phyloP scores from a whole-genome alignment of 2,329 filamentous ascomycete genomes.

The Cucurbitaria berberidis region DNA sequence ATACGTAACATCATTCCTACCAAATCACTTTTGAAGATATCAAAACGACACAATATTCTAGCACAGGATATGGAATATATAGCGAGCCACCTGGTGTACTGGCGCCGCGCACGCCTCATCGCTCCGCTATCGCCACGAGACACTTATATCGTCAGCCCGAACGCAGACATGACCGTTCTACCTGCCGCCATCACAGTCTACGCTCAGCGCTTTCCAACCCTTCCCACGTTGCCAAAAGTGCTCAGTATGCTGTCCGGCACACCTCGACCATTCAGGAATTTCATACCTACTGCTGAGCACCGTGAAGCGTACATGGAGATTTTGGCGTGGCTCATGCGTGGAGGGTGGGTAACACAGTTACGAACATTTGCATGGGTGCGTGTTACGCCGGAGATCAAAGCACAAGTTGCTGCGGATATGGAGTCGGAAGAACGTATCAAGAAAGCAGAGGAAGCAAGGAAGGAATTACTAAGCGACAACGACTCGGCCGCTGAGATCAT shows the following conservation, averaged over 20 bases:
- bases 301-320: slow-evolving; percentile 88
- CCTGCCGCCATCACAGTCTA: slow-evolving; percentile 73
- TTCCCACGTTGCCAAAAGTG: slow-evolving; percentile 84
- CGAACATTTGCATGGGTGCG: slow-evolving; percentile 90
- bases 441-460: slow-evolving; percentile 36
- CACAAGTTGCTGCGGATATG: slow-evolving; percentile 77
- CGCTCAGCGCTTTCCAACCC: slow-evolving; percentile 78
- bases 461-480: slow-evolving; percentile 40
- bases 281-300: slow-evolving; percentile 87
- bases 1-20: slow-evolving; percentile 65
- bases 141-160: slow-evolving; percentile 89
- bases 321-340: slow-evolving; percentile 89
- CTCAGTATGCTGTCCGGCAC: slow-evolving; percentile 80
- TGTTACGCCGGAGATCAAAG: slow-evolving; percentile 80
- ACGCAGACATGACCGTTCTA: slow-evolving; percentile 78
- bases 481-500: slow-evolving; percentile 37
- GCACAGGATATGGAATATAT: slow-evolving; percentile 83
- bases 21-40: slow-evolving; percentile 74
- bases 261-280: slow-evolving; percentile 80
- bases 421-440: slow-evolving; percentile 50
- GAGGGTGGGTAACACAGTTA: slow-evolving; percentile 92
- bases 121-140: slow-evolving; percentile 89
- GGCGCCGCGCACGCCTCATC: slow-evolving; percentile 90
- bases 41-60: slow-evolving; percentile 73
- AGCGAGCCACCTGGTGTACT: slow-evolving; percentile 92